Percentiles rank a stretch among this genome's conserved stretches.
phyloP scores from a whole-genome alignment of 495 filamentous ascomycete species.

The Hypoxylon fragiforme region DNA sequence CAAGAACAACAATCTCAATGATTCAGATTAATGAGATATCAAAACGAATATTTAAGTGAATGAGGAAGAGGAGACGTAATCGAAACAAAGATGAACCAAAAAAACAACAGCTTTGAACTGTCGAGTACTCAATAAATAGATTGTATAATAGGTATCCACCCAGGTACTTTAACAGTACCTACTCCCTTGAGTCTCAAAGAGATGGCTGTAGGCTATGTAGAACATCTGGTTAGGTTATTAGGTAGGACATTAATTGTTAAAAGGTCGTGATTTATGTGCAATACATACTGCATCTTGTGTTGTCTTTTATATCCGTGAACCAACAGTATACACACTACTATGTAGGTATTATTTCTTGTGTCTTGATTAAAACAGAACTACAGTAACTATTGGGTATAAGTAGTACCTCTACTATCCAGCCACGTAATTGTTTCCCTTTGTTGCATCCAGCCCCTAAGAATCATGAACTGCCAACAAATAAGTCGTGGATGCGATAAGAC shows the following conservation, averaged over 20 bases:
- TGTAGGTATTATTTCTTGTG: neutral
- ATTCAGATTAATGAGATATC: no score
- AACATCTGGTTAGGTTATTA: no score
- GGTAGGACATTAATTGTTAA: neutral
- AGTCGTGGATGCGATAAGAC: conserved; percentile 10
- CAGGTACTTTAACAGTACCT: no score
- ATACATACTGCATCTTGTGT: neutral
- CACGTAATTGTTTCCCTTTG: conserved; percentile 20
- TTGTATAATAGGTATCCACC: no score
- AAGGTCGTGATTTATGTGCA: neutral
- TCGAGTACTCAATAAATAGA: no score
- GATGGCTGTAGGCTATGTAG: no score
- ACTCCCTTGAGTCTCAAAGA: no score
- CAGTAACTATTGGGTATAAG: conserved; percentile 18
- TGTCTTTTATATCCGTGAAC: conserved; percentile 4
- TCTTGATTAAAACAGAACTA: neutral
- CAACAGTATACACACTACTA: neutral
- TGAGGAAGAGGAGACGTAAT: no score
- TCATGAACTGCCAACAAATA: conserved; percentile 18
- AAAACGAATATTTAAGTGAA: no score
- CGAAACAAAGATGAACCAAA: no score
- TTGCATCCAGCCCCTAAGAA: conserved; percentile 2
- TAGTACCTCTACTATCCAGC: conserved; percentile 19
- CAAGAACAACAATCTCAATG: no score
- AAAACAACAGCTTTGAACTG: no score